Conservation (phyloP, 139 green algal genomes). For the Gonium pectorale region DNA sequence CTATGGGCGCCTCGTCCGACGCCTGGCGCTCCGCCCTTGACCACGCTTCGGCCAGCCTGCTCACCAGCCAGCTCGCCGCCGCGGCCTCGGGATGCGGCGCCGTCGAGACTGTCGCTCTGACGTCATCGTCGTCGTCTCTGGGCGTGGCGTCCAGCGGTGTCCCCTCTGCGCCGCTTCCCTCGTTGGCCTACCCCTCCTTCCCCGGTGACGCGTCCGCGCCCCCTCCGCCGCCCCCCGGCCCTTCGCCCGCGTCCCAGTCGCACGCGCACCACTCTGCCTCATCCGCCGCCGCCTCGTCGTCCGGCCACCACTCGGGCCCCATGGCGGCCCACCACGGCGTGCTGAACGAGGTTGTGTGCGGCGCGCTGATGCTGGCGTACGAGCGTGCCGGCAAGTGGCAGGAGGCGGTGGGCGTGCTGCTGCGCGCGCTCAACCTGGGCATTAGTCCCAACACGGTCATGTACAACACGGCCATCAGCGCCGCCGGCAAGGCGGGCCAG, state of each 20-base stretch:
- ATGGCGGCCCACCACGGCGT: constrained; percentile 31
- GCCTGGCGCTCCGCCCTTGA: constrained; percentile 23
- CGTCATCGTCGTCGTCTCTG: no score
- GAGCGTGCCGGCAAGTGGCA: constrained; percentile 80
- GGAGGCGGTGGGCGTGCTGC: constrained; percentile 78
- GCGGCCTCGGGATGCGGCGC: no score
- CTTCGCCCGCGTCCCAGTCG: background rate
- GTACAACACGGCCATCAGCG: constrained; percentile 87
- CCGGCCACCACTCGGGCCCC: no score
- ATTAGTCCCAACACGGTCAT: constrained; percentile 80
- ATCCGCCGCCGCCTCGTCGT: no score
- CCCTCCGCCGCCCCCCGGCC: background rate
- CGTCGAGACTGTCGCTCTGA: background rate
- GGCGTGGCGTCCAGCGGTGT: no score
- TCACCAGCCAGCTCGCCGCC: constrained; percentile 15
- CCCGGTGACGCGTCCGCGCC: background rate
- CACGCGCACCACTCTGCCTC: background rate
- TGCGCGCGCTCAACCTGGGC: constrained; percentile 67
- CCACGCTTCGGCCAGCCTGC: background rate
- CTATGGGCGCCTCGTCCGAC: background rate
- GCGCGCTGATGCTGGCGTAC: constrained; percentile 88
- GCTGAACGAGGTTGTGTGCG: constrained; percentile 89
- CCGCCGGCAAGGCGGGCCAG: constrained; percentile 80
- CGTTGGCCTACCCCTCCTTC: background rate
- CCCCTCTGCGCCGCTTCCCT: background rate